phyloP scores from a whole-genome alignment of 176 grass and related monocot species.

The Carex cristatella region DNA sequence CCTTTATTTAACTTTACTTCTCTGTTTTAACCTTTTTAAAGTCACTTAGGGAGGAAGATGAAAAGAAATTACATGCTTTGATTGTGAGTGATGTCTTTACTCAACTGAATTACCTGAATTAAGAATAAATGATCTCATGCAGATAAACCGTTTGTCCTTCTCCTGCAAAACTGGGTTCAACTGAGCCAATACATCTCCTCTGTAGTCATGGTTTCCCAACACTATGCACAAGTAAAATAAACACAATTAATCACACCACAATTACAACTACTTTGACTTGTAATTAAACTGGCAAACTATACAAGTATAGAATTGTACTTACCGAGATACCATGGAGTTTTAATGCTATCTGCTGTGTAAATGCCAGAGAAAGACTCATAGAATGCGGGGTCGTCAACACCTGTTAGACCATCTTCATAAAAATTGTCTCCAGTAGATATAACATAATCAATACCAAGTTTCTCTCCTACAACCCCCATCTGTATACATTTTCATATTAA shows the following conservation, averaged over 20 bases:
- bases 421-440: slow-evolving; percentile 87
- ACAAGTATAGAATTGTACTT: not conserved
- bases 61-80: not conserved
- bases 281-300: not conserved
- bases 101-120: slow-evolving; percentile 41
- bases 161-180: slow-evolving; percentile 38
- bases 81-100: not conserved
- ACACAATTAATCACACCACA: not conserved
- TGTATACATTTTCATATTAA: slow-evolving; percentile 15
- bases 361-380: slow-evolving; percentile 58
- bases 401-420: slow-evolving; percentile 53
- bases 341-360: slow-evolving; percentile 64
- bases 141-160: slow-evolving; percentile 68
- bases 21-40: not conserved
- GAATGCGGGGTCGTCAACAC: slow-evolving; percentile 51
- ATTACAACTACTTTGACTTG: not conserved
- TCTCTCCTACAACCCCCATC: slow-evolving; percentile 66
- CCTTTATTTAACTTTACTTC: not conserved
- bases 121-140: slow-evolving; percentile 73
- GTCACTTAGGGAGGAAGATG: not conserved
- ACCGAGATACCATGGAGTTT: slow-evolving; percentile 79
- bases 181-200: slow-evolving; percentile 57
- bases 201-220: slow-evolving; percentile 87
- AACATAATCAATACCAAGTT: slow-evolving; percentile 77
- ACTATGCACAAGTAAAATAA: slow-evolving; percentile 28